phyloP scores from a whole-genome alignment of 2,329 filamentous ascomycete species.

The Neophaeococcomyces mojaviensis region DNA sequence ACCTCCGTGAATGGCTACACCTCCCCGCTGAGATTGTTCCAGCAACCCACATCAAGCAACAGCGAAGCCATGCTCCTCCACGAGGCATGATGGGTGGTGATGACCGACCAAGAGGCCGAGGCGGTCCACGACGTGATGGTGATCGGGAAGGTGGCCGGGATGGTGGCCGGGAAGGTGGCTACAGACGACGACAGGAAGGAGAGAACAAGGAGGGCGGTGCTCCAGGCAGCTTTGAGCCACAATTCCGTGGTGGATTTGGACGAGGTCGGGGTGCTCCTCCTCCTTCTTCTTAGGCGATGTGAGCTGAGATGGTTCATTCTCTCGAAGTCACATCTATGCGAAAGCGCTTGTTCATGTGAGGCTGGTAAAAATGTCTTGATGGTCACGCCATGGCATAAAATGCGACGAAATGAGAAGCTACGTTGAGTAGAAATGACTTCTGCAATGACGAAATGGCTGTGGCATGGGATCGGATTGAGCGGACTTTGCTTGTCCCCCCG shows the following conservation, averaged over 20 bases:
- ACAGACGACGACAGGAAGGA: constrained; percentile 82
- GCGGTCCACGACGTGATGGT: constrained; percentile 45
- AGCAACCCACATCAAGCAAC: constrained; percentile 99
- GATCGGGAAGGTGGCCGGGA: constrained; percentile 54
- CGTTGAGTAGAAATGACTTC: no score
- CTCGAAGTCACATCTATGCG: no score
- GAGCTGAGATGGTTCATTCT: background rate
- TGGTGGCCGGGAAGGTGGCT: constrained; percentile 80
- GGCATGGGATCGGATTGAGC: no score
- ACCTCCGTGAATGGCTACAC: constrained; percentile 99
- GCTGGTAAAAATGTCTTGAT: no score
- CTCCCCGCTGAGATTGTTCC: constrained; percentile 98
- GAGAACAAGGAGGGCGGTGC: constrained; percentile 80
- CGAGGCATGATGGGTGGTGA: constrained; percentile 92
- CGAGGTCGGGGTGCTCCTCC: constrained; percentile 76
- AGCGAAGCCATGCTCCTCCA: constrained; percentile 95
- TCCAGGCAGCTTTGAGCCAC: constrained; percentile 83
- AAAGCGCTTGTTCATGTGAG: no score
- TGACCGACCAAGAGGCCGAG: constrained; percentile 73
- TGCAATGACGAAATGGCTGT: no score
- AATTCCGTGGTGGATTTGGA: constrained; percentile 86
- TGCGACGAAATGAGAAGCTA: no score
- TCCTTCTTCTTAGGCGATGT: constrained; percentile 23
- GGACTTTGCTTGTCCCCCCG: no score
- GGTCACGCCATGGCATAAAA: no score